Conservation (phyloP, 441 rosid species). For the Eruca vesicaria region DNA sequence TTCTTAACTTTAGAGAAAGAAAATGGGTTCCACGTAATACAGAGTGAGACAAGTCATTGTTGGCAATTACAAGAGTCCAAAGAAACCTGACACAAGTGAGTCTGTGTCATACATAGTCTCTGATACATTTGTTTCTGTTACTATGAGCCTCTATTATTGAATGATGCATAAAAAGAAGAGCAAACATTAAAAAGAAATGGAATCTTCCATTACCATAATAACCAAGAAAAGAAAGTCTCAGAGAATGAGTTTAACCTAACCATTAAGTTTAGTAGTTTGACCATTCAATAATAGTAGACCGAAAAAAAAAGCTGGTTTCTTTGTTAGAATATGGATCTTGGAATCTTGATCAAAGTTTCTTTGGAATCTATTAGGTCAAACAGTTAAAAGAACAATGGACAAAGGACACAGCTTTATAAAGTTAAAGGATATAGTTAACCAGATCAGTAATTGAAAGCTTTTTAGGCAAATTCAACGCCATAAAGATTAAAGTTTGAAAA, state of each 20-base stretch:
- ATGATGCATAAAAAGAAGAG: constrained; percentile 47
- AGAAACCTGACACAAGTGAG: constrained; percentile 25
- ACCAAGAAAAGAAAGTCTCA: background rate
- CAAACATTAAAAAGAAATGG: constrained; percentile 14
- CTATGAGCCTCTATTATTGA: constrained; percentile 47
- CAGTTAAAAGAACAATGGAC: constrained; percentile 27
- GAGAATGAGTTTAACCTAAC: constrained; percentile 6
- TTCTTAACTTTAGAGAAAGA: background rate
- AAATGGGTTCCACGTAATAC: constrained; percentile 15
- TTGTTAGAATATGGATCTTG: constrained; percentile 7
- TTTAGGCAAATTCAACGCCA: constrained; percentile 27
- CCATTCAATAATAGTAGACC: background rate
- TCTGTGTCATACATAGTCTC: constrained; percentile 27
- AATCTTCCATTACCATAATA: constrained; percentile 25
- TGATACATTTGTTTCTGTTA: constrained; percentile 38
- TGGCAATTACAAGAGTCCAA: constrained; percentile 18
- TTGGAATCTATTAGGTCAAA: constrained; percentile 38
- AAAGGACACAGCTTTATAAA: constrained; percentile 31
- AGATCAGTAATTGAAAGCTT: constrained; percentile 20
- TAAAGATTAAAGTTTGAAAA: constrained; percentile 13
- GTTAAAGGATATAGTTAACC: constrained; percentile 34
- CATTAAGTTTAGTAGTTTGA: constrained; percentile 2
- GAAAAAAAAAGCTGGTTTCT: background rate
- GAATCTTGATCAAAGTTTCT: constrained; percentile 25
- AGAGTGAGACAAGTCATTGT: constrained; percentile 29